Evolutionary conservation across 495 filamentous ascomycete species (phyloP), one percentile per base, ranked within the genome.

Genomic region (Lineolata rhizophorae): DNA sequence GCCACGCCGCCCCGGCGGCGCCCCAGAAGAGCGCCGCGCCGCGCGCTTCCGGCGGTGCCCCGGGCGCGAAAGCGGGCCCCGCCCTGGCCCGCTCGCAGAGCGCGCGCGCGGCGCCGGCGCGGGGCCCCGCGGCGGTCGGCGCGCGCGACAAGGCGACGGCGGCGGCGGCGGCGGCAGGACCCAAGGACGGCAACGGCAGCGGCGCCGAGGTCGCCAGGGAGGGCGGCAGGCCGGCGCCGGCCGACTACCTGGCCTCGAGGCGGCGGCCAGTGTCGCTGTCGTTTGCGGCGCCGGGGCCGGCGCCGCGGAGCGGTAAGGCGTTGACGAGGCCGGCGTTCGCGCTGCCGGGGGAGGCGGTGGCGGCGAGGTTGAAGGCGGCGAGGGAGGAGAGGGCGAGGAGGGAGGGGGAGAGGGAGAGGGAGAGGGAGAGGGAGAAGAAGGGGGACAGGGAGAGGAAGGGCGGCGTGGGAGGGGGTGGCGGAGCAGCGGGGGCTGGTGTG

Each of bases 301-400:
- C 43, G 40, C 49, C 39, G 65, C 73, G 51, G 24, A 75, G 72
- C 0, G 58, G 49, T 18, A 77, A 70, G 41, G 47, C 61, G 5
- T 62, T 62, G 6, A 76, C 72, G 3, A 60, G 55, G 19, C 52
- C 77, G 8, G 64, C 54, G 12, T 84, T 81, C 46, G 66, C 73
- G 43, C 58, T 84, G 15, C 72, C 75, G 0, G 74, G 76, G 20
- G 77, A 81, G 35, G 75, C 70, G 17, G 56, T 81, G 20, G 72
- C 75, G 15, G 68, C 67, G 5, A 68, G 65, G 32, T 67, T 77
- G 35, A 63, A 64, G 44, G 75, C 73, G 41, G 62, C 67, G 31
- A 61, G 57, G 16, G 76, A 81, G 43, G 70, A 72, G 32, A 62
- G 66, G 30, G 48, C 67, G 29, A 66, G 61, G 37, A 33, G 36